These are phyloP conservation scores for Phoma sp. DNA, from an alignment of 2,329 filamentous ascomycete species.

Conservation along the genomic window DNA sequence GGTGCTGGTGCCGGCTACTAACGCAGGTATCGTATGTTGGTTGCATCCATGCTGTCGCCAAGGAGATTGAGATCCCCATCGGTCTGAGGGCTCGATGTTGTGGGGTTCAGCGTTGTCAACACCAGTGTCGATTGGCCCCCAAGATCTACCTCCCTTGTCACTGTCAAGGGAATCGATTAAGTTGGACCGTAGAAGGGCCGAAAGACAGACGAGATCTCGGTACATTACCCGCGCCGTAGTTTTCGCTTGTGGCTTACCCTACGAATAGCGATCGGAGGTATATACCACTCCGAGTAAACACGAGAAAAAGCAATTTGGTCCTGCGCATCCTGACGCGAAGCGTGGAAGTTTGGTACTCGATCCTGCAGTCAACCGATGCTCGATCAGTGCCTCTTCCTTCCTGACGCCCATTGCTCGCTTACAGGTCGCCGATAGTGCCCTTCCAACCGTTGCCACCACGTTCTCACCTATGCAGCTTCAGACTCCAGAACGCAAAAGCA, in stretches of 20 bases:
- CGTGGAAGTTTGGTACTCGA: conserved; percentile 3
- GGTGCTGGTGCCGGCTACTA: conserved; percentile 1
- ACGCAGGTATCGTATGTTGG: conserved; percentile 15
- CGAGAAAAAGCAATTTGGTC: conserved; percentile 7
- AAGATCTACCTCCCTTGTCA: neutral
- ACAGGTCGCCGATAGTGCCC: conserved; percentile 14
- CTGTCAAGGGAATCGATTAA: conserved; percentile 5
- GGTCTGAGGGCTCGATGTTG: conserved; percentile 7
- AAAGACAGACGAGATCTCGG: conserved; percentile 6
- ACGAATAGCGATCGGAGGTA: neutral
- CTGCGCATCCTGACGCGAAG: neutral
- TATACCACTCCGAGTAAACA: conserved; percentile 1
- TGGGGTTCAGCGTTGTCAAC: neutral
- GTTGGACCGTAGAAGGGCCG: conserved; percentile 4
- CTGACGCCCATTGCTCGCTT: conserved; percentile 12
- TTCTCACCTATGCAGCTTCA: neutral
- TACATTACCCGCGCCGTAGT: neutral
- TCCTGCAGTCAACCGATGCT: conserved; percentile 12
- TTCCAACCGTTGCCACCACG: conserved; percentile 7
- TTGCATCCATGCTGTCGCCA: conserved; percentile 2
- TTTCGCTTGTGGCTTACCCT: neutral
- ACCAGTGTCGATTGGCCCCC: neutral
- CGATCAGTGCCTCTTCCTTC: neutral
- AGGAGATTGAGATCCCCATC: neutral
- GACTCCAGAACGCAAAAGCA: conserved; percentile 13